A percentile compares a stretch with the other conserved stretches of the same genome.
Conservation (phyloP, 1,284 basidiomycete genomes). For the Hortiboletus rubellus region DNA sequence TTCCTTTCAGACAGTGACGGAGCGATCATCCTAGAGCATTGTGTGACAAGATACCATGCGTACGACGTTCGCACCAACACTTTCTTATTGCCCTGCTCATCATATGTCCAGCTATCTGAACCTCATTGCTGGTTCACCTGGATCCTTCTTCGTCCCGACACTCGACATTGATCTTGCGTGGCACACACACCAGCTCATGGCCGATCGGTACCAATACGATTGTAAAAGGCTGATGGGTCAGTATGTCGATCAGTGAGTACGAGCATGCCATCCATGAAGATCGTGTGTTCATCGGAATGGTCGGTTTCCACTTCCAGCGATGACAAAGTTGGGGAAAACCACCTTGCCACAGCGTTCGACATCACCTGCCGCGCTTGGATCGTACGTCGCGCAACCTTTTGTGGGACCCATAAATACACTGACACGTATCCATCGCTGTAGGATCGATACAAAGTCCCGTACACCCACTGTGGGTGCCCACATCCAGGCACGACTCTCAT, state of each 20-base stretch:
- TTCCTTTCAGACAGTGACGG: slow-evolving; percentile 41
- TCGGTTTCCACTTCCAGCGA: slow-evolving; percentile 32
- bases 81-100: background rate
- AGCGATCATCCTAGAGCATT: slow-evolving; percentile 36
- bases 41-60: slow-evolving; percentile 45
- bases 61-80: background rate
- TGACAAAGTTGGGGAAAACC: slow-evolving; percentile 46
- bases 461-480: slow-evolving; percentile 51
- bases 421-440: slow-evolving; percentile 7
- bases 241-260: slow-evolving; percentile 43
- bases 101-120: slow-evolving; percentile 37
- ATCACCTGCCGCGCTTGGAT: slow-evolving; percentile 47
- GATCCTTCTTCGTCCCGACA: slow-evolving; percentile 45
- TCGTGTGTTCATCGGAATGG: background rate
- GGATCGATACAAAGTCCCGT: slow-evolving; percentile 43
- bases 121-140: slow-evolving; percentile 36
- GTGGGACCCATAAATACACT: background rate
- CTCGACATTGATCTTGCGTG: slow-evolving; percentile 48
- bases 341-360: slow-evolving; percentile 45
- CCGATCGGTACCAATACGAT: slow-evolving; percentile 32
- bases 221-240: slow-evolving; percentile 33
- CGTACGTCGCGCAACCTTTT: slow-evolving; percentile 18
- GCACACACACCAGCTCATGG: slow-evolving; percentile 47
- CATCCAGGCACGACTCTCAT: slow-evolving; percentile 44
- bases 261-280: background rate